These are phyloP conservation scores for Tubosaeta sp. DNA, from an alignment of 768 basidiomycete genomes.

Conservation along the genomic window DNA sequence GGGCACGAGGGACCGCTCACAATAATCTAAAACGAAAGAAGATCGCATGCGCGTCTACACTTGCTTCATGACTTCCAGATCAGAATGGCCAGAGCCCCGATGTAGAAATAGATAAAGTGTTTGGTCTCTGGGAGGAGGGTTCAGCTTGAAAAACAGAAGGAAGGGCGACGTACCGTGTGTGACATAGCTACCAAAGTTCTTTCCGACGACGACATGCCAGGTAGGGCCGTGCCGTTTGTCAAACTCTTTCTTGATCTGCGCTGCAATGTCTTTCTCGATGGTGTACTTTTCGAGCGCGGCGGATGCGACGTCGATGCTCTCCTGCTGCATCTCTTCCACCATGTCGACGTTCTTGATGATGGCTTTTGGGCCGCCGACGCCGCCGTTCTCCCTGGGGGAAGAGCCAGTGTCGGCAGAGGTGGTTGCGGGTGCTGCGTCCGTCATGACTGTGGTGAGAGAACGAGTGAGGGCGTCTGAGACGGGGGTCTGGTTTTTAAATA, in stretches of 20 bases:
- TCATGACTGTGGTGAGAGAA: constrained; percentile 34
- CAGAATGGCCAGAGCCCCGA: constrained; percentile 88
- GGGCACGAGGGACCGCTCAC: constrained; percentile 11
- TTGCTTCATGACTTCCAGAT: constrained; percentile 82
- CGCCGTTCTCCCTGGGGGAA: constrained; percentile 35
- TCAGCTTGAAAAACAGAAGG: background rate
- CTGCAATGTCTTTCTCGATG: constrained; percentile 98
- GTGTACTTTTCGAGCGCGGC: constrained; percentile 85
- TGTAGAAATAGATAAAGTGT: constrained; percentile 98
- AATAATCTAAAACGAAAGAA: constrained; percentile 19
- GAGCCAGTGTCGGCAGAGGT: constrained; percentile 52
- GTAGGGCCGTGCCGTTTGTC: constrained; percentile 89
- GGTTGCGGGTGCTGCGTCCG: constrained; percentile 57
- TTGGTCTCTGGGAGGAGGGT: constrained; percentile 70
- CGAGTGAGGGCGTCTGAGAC: constrained; percentile 1
- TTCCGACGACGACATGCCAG: constrained; percentile 98
- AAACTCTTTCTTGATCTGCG: constrained; percentile 97
- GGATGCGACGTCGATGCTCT: constrained; percentile 83
- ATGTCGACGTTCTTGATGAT: constrained; percentile 97
- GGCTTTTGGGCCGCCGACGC: constrained; percentile 59
- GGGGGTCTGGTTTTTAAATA: constrained; percentile 28
- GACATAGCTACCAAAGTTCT: constrained; percentile 98
- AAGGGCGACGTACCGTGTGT: constrained; percentile 72
- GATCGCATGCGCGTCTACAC: background rate
- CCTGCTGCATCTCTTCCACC: constrained; percentile 95